Conservation (phyloP, 148 eudicot genomes). For the Arbutus unedo region DNA sequence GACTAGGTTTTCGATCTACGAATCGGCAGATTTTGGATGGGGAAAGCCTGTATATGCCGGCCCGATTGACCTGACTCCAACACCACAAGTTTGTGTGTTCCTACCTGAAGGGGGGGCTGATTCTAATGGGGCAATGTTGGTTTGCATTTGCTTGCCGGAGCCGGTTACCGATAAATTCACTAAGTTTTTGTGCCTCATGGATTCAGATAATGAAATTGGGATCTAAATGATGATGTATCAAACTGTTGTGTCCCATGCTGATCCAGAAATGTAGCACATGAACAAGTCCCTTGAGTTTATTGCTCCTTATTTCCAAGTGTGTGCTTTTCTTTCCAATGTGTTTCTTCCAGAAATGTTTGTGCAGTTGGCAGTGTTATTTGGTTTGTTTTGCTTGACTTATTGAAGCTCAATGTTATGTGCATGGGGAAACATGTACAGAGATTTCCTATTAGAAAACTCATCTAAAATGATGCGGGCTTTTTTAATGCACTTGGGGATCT, state of each 20-base stretch:
- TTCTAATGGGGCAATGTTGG: conserved; percentile 52
- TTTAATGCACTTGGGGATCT: no score
- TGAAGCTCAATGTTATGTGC: neutral
- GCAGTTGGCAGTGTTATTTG: no score
- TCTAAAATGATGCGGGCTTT: no score
- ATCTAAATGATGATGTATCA: neutral
- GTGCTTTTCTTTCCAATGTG: neutral
- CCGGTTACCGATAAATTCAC: conserved; percentile 45
- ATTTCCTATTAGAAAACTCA: no score
- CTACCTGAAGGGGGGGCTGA: conserved; percentile 60
- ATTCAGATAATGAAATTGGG: neutral
- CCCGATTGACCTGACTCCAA: conserved; percentile 84
- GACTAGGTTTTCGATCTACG: conserved; percentile 83
- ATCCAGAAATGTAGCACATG: neutral
- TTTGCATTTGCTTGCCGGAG: conserved; percentile 92
- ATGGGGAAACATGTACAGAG: no score
- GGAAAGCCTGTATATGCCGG: conserved; percentile 84
- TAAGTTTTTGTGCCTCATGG: conserved; percentile 38
- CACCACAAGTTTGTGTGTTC: conserved; percentile 86
- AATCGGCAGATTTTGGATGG: conserved; percentile 90
- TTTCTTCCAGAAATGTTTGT: neutral
- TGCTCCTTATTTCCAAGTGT: neutral
- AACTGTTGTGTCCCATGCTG: neutral
- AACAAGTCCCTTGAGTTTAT: neutral
- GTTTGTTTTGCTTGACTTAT: neutral